Conservation (phyloP, 1,284 basidiomycete genomes). For the Ceratobasidium sp. region DNA sequence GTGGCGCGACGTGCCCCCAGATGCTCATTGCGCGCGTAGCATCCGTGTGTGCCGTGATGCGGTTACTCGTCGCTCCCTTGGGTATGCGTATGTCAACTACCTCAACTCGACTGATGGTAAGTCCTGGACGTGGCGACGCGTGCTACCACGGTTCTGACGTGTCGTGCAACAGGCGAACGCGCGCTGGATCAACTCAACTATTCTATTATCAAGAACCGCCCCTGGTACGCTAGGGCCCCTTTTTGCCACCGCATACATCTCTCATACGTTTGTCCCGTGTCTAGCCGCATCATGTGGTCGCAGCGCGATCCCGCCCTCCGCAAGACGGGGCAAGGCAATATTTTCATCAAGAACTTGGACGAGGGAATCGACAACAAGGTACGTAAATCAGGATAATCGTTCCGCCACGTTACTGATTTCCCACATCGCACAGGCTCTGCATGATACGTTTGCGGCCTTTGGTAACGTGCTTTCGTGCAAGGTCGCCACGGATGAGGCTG, state of each 20-base stretch:
- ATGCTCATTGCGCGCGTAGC: constrained; percentile 56
- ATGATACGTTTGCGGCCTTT: constrained; percentile 99
- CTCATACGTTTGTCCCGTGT: constrained; percentile 45
- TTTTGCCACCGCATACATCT: constrained; percentile 11
- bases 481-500: constrained; percentile 93
- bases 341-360: constrained; percentile 99
- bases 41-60: constrained; percentile 99
- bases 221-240: constrained; percentile 69
- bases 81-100: constrained; percentile 99
- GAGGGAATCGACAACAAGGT: constrained; percentile 99
- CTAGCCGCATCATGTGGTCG: constrained; percentile 99
- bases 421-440: constrained; percentile 72
- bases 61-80: constrained; percentile 98
- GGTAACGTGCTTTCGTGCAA: constrained; percentile 99
- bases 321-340: constrained; percentile 99
- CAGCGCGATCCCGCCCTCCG: constrained; percentile 99
- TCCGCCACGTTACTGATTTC: not conserved
- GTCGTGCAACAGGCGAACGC: constrained; percentile 74
- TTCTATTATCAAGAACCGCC: constrained; percentile 96
- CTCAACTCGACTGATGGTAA: constrained; percentile 91
- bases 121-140: constrained; percentile 48
- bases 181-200: constrained; percentile 99
- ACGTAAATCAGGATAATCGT: constrained; percentile 41
- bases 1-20: constrained; percentile 38
- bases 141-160: constrained; percentile 43